These are phyloP conservation scores for Pseudoneurospora amorphoporcata DNA, from an alignment of 495 filamentous ascomycete genomes.

Conservation along the genomic window DNA sequence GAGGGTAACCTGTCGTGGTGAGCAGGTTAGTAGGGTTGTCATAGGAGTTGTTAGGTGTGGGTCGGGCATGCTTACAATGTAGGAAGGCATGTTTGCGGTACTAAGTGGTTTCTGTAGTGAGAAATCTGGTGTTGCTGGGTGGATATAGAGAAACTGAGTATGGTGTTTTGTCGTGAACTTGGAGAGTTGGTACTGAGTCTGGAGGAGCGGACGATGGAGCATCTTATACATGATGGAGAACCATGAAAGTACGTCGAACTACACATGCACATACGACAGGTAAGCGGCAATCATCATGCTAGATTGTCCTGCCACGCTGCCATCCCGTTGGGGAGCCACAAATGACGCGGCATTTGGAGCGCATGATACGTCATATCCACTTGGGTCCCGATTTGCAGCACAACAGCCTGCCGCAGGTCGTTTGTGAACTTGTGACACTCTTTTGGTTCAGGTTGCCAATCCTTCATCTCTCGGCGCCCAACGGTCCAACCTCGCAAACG, in stretches of 20 bases:
- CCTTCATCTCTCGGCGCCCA: neutral
- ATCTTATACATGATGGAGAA: neutral
- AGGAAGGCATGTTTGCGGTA: constrained; percentile 52
- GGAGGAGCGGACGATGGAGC: neutral
- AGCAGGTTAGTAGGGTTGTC: constrained; percentile 4
- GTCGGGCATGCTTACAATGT: constrained; percentile 46
- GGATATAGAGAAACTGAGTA: neutral
- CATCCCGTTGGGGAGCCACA: neutral
- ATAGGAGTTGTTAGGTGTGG: neutral
- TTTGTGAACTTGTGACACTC: neutral
- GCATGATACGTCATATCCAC: neutral
- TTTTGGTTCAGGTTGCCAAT: neutral
- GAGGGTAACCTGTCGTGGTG: constrained; percentile 56
- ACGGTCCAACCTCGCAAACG: neutral
- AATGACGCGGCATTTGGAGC: neutral
- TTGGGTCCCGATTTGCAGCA: neutral
- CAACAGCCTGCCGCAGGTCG: neutral
- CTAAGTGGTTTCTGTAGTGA: neutral
- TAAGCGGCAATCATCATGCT: neutral
- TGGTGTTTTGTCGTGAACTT: neutral
- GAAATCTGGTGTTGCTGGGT: neutral
- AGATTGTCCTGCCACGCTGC: neutral
- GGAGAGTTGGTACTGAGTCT: neutral
- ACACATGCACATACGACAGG: neutral
- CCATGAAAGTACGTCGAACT: too few relatives aligned